Conservation (phyloP, 2,329 filamentous ascomycete genomes). For the Furcasterigmium furcatum region DNA sequence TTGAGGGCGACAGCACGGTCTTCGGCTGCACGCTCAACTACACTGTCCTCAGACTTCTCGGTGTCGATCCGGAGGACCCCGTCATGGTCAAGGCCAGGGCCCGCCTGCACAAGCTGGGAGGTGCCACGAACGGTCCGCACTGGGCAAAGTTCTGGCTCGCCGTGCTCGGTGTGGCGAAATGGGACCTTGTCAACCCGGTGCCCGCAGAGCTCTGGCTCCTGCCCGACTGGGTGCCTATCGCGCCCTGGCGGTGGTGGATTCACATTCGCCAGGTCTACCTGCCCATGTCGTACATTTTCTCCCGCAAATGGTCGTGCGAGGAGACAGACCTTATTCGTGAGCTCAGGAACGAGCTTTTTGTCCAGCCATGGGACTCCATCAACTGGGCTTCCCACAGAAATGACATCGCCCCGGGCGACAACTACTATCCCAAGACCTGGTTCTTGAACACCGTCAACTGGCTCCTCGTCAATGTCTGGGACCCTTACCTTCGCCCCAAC, state of each 20-base stretch:
- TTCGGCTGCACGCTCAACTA: slow-evolving; percentile 93
- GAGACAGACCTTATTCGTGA: slow-evolving; percentile 70
- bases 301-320: slow-evolving; percentile 74
- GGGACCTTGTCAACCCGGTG: slow-evolving; percentile 92
- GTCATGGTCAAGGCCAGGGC: slow-evolving; percentile 82
- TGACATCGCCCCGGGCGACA: slow-evolving; percentile 73
- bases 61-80: slow-evolving; percentile 78
- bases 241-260: slow-evolving; percentile 96
- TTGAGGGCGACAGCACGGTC: slow-evolving; percentile 87
- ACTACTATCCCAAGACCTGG: slow-evolving; percentile 91
- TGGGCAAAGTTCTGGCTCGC: slow-evolving; percentile 98
- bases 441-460: slow-evolving; percentile 77
- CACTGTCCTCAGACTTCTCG: slow-evolving; percentile 73
- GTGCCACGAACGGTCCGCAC: slow-evolving; percentile 79
- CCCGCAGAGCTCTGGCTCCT: slow-evolving; percentile 92
- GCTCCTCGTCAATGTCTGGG: slow-evolving; percentile 75
- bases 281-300: slow-evolving; percentile 88
- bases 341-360: slow-evolving; percentile 79
- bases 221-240: slow-evolving; percentile 85
- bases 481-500: slow-evolving; percentile 69
- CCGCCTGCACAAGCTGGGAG: slow-evolving; percentile 80
- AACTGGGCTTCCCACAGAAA: slow-evolving; percentile 78
- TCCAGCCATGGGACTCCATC: slow-evolving; percentile 73
- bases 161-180: slow-evolving; percentile 76
- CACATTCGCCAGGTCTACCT: slow-evolving; percentile 97